Percentiles rank a stretch among this genome's conserved stretches.
phyloP scores from a whole-genome alignment of 495 filamentous ascomycete species.

The Rostrohypoxylon terebratum region DNA sequence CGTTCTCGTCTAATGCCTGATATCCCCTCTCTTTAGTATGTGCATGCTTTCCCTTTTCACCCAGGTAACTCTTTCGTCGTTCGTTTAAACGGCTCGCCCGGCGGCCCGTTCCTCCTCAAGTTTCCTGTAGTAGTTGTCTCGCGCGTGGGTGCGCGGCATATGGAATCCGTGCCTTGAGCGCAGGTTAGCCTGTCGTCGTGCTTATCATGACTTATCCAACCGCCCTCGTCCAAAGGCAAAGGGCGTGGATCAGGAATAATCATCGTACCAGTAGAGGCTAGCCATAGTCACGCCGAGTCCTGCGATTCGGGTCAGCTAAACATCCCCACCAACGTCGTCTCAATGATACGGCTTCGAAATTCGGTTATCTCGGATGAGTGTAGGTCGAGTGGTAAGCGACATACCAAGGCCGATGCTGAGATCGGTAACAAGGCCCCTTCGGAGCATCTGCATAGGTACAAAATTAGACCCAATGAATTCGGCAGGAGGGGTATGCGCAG shows the following conservation, averaged over 20 bases:
- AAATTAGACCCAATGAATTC: slow-evolving; percentile 24
- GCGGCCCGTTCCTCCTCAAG: slow-evolving; percentile 61
- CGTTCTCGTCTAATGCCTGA: slow-evolving; percentile 28
- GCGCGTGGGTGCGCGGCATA: slow-evolving; percentile 61
- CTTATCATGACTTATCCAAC: background rate
- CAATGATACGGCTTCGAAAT: background rate
- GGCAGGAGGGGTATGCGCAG: slow-evolving; percentile 8
- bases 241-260: background rate
- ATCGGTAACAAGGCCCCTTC: slow-evolving; percentile 61
- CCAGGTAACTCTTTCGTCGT: background rate
- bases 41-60: slow-evolving; percentile 7
- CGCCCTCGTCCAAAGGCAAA: background rate
- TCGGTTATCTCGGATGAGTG: background rate
- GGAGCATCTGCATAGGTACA: slow-evolving; percentile 58
- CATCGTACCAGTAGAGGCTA: slow-evolving; percentile 61
- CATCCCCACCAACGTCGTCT: background rate
- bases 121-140: slow-evolving; percentile 61
- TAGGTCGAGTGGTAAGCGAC: slow-evolving; percentile 26
- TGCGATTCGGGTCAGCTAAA: slow-evolving; percentile 39
- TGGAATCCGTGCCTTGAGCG: slow-evolving; percentile 63
- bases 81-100: slow-evolving; percentile 41
- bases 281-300: slow-evolving; percentile 59
- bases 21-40: background rate
- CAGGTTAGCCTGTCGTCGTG: slow-evolving; percentile 34
- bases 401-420: slow-evolving; percentile 59